Conservation (phyloP, 2,329 filamentous ascomycete genomes). For the Clarireedia paspali region DNA sequence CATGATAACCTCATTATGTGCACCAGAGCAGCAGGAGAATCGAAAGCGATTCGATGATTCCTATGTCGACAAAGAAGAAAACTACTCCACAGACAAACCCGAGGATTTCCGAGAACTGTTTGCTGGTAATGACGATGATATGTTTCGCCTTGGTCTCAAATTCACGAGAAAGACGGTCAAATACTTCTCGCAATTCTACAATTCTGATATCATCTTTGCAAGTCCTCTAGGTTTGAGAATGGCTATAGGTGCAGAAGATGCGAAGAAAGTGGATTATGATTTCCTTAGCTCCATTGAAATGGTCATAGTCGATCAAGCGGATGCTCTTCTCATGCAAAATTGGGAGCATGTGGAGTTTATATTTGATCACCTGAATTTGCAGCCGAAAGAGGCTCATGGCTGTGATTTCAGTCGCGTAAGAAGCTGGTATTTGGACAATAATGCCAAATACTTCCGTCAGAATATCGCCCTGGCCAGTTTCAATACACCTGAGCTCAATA, state of each 20-base stretch:
- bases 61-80: slow-evolving; percentile 63
- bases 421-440: slow-evolving; percentile 86
- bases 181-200: slow-evolving; percentile 92
- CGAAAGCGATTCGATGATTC: slow-evolving; percentile 83
- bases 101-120: slow-evolving; percentile 87
- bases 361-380: slow-evolving; percentile 83
- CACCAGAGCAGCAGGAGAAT: slow-evolving; percentile 90
- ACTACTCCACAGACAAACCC: slow-evolving; percentile 66
- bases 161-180: slow-evolving; percentile 95
- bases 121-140: slow-evolving; percentile 91
- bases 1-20: slow-evolving; percentile 65
- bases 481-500: slow-evolving; percentile 80
- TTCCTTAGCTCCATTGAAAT: slow-evolving; percentile 93
- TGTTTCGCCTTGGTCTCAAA: slow-evolving; percentile 93
- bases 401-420: slow-evolving; percentile 90
- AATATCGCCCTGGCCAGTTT: slow-evolving; percentile 76
- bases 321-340: slow-evolving; percentile 94
- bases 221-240: slow-evolving; percentile 85
- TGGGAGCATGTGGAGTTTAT: slow-evolving; percentile 95
- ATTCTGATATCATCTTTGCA: slow-evolving; percentile 88
- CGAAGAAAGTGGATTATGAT: slow-evolving; percentile 70
- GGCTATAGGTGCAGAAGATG: slow-evolving; percentile 69
- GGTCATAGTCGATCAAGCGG: slow-evolving; percentile 82
- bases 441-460: slow-evolving; percentile 74
- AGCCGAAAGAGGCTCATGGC: slow-evolving; percentile 82